Conservation (phyloP, 1,139 yeast genomes). For the Candida glucosophila region DNA sequence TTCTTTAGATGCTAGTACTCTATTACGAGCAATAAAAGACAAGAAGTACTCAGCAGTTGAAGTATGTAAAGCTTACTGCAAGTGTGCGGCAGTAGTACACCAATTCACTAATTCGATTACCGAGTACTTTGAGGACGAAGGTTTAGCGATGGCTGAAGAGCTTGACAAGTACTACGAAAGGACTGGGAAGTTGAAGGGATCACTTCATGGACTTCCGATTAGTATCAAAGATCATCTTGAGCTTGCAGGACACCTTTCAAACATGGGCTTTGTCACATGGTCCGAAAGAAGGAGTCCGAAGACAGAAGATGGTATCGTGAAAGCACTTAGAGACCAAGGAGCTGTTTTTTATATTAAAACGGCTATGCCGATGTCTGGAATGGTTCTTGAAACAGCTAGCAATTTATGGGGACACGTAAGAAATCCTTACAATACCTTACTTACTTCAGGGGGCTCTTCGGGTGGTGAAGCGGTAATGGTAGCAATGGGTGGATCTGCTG, state of each 20-base stretch:
- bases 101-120: constrained; percentile 32
- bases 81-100: constrained; percentile 37
- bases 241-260: constrained; percentile 35
- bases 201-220: constrained; percentile 63
- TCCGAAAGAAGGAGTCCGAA: constrained; percentile 15
- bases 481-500: constrained; percentile 36
- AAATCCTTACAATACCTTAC: constrained; percentile 35
- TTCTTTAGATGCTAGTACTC: too few relatives aligned
- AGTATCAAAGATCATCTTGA: constrained; percentile 49
- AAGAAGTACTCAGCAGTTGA: constrained; percentile 8
- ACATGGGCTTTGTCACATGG: constrained; percentile 37
- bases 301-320: constrained; percentile 20
- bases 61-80: constrained; percentile 6
- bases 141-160: constrained; percentile 18
- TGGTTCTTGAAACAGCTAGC: constrained; percentile 40
- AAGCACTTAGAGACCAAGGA: constrained; percentile 41
- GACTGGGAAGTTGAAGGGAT: constrained; percentile 37
- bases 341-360: constrained; percentile 52
- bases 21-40: constrained; percentile 11
- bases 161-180: constrained; percentile 27
- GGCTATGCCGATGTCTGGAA: constrained; percentile 50
- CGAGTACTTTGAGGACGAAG: constrained; percentile 25
- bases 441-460: constrained; percentile 50
- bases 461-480: constrained; percentile 59
- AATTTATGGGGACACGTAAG: constrained; percentile 40